Conservation (phyloP, 495 filamentous ascomycete species). For the Podospora pseudocomata region DNA sequence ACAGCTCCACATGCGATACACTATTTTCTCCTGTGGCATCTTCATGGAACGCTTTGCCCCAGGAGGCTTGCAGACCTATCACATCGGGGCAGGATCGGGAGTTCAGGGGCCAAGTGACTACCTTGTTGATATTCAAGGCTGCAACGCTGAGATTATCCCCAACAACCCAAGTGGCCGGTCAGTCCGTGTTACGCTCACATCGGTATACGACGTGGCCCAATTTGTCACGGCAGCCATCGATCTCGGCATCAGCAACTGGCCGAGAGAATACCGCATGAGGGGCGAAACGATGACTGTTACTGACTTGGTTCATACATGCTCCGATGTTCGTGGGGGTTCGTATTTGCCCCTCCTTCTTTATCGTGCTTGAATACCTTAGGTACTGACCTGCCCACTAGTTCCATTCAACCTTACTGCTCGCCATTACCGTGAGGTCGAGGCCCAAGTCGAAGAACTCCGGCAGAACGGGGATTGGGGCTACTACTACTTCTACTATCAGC, state of each 20-base stretch:
- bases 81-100: constrained; percentile 49
- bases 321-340: constrained; percentile 41
- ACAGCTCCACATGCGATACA: constrained; percentile 56
- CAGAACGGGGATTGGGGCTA: constrained; percentile 34
- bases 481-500: constrained; percentile 39
- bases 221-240: constrained; percentile 62
- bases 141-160: constrained; percentile 56
- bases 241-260: constrained; percentile 59
- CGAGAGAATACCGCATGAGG: constrained; percentile 60
- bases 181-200: constrained; percentile 60
- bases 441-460: constrained; percentile 39
- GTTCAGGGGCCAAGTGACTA: constrained; percentile 57
- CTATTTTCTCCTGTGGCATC: constrained; percentile 68
- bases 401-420: constrained; percentile 38
- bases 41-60: constrained; percentile 72
- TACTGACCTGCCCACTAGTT: constrained; percentile 23
- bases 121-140: constrained; percentile 56
- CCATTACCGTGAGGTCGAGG: constrained; percentile 42
- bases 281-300: constrained; percentile 57
- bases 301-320: constrained; percentile 47
- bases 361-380: not conserved
- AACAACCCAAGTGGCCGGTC: constrained; percentile 45
- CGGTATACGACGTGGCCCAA: constrained; percentile 60
- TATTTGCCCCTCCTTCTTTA: constrained; percentile 10
- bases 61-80: constrained; percentile 53